Evolutionary conservation across 1,139 yeast species (phyloP).

Genomic region (Meyerozyma athensensis): DNA sequence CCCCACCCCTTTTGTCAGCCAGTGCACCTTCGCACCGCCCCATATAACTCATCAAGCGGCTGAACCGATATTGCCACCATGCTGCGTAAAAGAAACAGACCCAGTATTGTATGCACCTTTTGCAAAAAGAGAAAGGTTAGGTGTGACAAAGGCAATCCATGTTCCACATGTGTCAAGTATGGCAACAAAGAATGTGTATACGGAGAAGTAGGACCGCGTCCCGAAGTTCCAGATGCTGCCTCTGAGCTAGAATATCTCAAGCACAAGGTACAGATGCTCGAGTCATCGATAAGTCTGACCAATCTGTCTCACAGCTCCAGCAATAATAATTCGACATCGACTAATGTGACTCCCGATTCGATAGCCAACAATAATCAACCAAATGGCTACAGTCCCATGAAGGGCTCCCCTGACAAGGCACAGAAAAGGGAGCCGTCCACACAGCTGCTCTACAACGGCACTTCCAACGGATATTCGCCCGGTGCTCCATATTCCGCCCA

Average conservation of each 20-base stretch:
- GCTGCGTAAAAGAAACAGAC: constrained; percentile 25
- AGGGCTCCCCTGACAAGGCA: not conserved
- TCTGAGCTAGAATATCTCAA: constrained; percentile 11
- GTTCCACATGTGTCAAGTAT: constrained; percentile 37
- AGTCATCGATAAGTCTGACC: constrained; percentile 4
- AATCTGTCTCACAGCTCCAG: not conserved
- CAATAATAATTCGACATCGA: not conserved
- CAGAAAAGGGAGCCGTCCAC: not conserved
- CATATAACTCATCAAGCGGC: constrained; percentile 2
- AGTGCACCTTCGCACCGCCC: not conserved
- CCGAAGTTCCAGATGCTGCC: constrained; percentile 4
- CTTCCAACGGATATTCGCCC: not conserved
- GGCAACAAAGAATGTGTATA: constrained; percentile 27
- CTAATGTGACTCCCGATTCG: not conserved
- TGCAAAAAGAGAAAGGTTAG: constrained; percentile 40
- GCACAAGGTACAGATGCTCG: constrained; percentile 10
- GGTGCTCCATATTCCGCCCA: not conserved
- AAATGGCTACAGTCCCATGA: not conserved
- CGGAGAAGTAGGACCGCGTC: constrained; percentile 5
- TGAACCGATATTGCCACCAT: constrained; percentile 1
- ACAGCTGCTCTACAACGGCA: not conserved
- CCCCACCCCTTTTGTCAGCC: too few species aligned
- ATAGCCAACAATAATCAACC: too few species aligned
- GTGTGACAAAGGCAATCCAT: constrained; percentile 40
- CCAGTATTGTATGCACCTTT: constrained; percentile 36